Percentiles rank a stretch among this genome's conserved stretches.
phyloP scores from a whole-genome alignment of 2,329 filamentous ascomycete species.

The Fusarium neocosmosporiellum region DNA sequence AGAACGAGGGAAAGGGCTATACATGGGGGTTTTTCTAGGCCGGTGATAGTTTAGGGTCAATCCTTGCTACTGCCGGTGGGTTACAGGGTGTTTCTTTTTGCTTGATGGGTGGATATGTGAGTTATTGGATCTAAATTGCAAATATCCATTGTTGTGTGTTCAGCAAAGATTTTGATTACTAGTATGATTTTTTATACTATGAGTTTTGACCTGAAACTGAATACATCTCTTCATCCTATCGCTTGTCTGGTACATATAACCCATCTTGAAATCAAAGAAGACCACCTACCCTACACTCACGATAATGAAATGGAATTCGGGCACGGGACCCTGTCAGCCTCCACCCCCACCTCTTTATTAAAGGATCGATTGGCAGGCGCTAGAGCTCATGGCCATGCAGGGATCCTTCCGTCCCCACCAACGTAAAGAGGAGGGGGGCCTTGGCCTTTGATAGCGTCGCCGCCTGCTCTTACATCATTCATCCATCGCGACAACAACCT shows the following conservation, averaged over 20 bases:
- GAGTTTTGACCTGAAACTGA: no score
- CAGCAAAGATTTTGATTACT: background rate
- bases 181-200: background rate
- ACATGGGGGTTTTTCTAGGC: background rate
- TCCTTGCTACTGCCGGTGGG: background rate
- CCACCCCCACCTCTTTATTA: background rate
- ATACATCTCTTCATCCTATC: background rate
- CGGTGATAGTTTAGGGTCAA: background rate
- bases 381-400: conserved; percentile 18
- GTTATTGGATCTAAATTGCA: background rate
- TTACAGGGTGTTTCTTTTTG: background rate
- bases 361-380: conserved; percentile 14
- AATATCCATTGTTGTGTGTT: background rate
- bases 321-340: background rate
- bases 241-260: background rate
- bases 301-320: background rate
- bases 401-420: conserved; percentile 15
- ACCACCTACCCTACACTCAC: background rate
- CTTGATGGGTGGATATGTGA: background rate
- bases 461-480: conserved; percentile 34
- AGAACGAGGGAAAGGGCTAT: background rate
- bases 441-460: conserved; percentile 1
- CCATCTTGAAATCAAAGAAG: background rate
- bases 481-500: conserved; percentile 10
- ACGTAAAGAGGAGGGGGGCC: background rate